phyloP scores from a whole-genome alignment of 164 flowering plant genomes.

The Stephania cephalantha region DNA sequence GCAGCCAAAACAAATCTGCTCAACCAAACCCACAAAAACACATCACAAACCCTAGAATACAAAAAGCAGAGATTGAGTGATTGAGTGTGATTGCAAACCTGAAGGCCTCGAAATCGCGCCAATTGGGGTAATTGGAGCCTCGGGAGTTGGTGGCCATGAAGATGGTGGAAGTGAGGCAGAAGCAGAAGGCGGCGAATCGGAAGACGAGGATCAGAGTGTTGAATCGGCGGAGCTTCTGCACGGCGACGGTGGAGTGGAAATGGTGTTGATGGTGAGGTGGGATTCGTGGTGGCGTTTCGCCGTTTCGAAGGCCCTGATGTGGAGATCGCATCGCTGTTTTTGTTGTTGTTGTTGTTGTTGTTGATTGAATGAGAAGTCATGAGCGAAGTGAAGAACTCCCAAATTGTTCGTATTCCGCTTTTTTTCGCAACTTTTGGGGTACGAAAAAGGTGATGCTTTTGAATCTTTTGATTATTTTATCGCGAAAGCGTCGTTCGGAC shows the following conservation, averaged over 20 bases:
- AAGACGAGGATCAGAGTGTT: slow-evolving; percentile 59
- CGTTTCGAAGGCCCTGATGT: slow-evolving; percentile 37
- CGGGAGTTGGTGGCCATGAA: slow-evolving; percentile 72
- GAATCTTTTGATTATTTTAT: neutral
- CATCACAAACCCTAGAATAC: neutral
- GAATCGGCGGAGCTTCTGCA: slow-evolving; percentile 68
- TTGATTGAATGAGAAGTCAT: slow-evolving; percentile 19
- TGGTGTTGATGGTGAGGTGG: slow-evolving; percentile 19
- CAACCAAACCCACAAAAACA: neutral
- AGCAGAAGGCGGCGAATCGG: slow-evolving; percentile 63
- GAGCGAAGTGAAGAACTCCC: slow-evolving; percentile 10
- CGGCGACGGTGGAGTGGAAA: slow-evolving; percentile 71
- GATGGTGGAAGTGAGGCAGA: slow-evolving; percentile 59
- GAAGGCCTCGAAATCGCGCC: slow-evolving; percentile 65
- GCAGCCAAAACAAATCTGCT: slow-evolving; percentile 64
- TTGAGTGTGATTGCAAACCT: slow-evolving; percentile 31
- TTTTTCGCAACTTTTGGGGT: neutral
- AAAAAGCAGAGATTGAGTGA: neutral
- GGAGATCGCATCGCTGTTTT: slow-evolving; percentile 47
- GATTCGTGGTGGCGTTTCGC: slow-evolving; percentile 26
- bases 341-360: neutral
- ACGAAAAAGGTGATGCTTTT: neutral
- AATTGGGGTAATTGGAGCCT: slow-evolving; percentile 39
- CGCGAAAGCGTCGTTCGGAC: slow-evolving; percentile 3
- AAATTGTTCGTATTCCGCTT: neutral